A percentile compares a stretch with the other conserved stretches of the same genome.
Evolutionary conservation across 2,329 filamentous ascomycete genomes (phyloP).

Genomic region (Colletotrichum scovillei): DNA sequence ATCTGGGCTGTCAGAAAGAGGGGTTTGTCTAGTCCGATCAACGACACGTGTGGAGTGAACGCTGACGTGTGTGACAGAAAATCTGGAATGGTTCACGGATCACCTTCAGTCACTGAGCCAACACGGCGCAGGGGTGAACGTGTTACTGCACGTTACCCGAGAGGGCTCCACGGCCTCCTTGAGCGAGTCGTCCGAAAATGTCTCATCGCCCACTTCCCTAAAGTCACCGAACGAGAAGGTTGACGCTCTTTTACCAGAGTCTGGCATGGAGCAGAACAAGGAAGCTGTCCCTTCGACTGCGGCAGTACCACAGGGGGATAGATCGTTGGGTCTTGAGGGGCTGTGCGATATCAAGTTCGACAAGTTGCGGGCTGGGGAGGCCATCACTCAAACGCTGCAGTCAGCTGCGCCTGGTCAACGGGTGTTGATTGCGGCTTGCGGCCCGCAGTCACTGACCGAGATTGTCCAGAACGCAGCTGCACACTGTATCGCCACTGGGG

Average conservation of each 20-base stretch:
- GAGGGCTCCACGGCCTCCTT: neutral
- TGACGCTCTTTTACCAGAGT: neutral
- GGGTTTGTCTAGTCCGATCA: neutral
- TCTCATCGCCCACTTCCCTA: neutral
- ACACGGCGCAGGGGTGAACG: slow-evolving; percentile 1
- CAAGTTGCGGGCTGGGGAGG: neutral
- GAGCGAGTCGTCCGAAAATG: neutral
- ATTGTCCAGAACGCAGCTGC: neutral
- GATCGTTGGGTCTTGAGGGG: neutral
- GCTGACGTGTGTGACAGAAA: neutral
- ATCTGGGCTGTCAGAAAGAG: neutral
- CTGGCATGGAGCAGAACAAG: neutral
- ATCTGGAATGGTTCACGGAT: slow-evolving; percentile 11
- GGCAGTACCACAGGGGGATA: neutral
- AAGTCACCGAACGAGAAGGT: neutral
- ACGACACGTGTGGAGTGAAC: neutral
- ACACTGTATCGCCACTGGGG: neutral
- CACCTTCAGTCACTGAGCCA: slow-evolving; percentile 4
- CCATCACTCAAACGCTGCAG: neutral
- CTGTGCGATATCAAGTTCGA: neutral
- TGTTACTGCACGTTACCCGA: slow-evolving; percentile 12
- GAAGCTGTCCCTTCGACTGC: neutral
- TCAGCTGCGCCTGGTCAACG: neutral
- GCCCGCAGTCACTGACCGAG: neutral
- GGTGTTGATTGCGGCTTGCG: neutral